Conservation (phyloP, 2,329 filamentous ascomycete species). For the Fusarium sp. region DNA sequence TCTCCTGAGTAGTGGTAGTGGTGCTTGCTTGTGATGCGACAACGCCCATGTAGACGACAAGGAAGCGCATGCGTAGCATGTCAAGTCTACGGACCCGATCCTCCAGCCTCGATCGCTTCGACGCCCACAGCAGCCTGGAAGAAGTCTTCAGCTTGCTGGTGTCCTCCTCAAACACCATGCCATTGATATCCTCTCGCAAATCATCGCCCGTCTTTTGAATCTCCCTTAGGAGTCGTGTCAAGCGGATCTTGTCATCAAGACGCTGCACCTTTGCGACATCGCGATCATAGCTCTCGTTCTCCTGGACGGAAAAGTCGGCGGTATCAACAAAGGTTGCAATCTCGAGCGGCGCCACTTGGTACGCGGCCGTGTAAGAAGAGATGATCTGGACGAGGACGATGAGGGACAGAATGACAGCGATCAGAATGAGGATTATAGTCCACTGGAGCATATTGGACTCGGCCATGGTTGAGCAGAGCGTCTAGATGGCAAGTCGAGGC, state of each 20-base stretch:
- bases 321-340: conserved; percentile 70
- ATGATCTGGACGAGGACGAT: conserved; percentile 67
- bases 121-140: conserved; percentile 70
- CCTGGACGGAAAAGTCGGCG: conserved; percentile 71
- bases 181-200: conserved; percentile 70
- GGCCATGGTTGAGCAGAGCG: conserved; percentile 60
- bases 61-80: conserved; percentile 73
- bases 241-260: conserved; percentile 72
- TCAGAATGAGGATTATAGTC: conserved; percentile 69
- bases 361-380: conserved; percentile 67
- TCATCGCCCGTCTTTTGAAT: conserved; percentile 73
- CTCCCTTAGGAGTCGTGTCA: conserved; percentile 69
- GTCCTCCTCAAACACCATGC: conserved; percentile 63
- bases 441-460: conserved; percentile 66
- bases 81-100: conserved; percentile 71
- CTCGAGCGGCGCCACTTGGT: conserved; percentile 69
- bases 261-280: conserved; percentile 70
- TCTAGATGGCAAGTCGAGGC: conserved; percentile 46
- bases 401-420: conserved; percentile 68
- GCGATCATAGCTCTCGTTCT: conserved; percentile 74
- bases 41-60: conserved; percentile 74
- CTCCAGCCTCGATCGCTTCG: conserved; percentile 66
- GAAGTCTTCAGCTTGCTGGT: conserved; percentile 59
- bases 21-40: conserved; percentile 55
- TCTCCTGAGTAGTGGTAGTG: conserved; percentile 50